Evolutionary conservation across 148 eudicot genomes (phyloP), one percentile per base, ranked within the genome.

Genomic region (Camellia japonica): DNA sequence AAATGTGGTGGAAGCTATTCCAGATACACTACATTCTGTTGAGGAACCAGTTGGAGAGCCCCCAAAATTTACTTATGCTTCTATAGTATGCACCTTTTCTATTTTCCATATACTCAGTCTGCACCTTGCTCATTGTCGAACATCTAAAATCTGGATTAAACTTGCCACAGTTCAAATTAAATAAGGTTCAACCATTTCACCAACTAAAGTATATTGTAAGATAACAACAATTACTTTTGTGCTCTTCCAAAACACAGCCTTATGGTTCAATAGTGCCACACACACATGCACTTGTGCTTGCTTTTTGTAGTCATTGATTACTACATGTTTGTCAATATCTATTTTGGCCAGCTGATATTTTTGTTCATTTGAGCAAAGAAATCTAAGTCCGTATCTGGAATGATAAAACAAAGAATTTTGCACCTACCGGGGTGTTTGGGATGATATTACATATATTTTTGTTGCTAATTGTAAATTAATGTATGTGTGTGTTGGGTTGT

Each of bases 21-120:
- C 84, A 77, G 98, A 93, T 20, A 72, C 87, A 6, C 43, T 73
- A 44, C 82, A 82, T 71, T 82, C 73, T 23, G 80, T 70, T 20
- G 88, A 87, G 77, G 92, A 87, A 81, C 86, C 93, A 59, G 79
- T 73, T 84, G 88, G 78, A 78, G 97, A 94, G 78, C 86, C 87
- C 66, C 78, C 73, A 81, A 88, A 87, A 64, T 80, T 91, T 75
- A 84, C 93, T 79, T 94, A 93, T 87, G 98, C 98, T 20, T 93
- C 98, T 61, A 94, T 94, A 68, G 98, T 94, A 94, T 43, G 95
- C 52, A 58, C 61, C 65, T 70, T 81, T 66, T 64, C 42, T 2
- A 42, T 59, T 38, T 42, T 74, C 77, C 9, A 23, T 41, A 16
- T 58, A 13, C 55, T 42, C 70, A 47, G 4, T 18, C 51, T 42